Conservation (phyloP, 139 green algal species). For the Chlamydomonas sphaeroides region DNA sequence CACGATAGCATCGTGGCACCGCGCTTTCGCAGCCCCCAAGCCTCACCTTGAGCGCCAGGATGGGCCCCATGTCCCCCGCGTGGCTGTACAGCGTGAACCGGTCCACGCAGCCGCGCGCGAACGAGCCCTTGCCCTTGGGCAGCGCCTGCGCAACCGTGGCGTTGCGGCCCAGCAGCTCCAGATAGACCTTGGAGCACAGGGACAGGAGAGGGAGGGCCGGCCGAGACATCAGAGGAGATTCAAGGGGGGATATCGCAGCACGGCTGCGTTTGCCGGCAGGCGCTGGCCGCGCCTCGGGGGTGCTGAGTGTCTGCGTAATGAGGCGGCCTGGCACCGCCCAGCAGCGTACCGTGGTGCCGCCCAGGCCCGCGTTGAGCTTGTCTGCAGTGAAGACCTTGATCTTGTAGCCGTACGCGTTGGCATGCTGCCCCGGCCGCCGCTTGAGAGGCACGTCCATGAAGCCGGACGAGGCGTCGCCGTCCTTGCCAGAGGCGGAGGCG, state of each 20-base stretch:
- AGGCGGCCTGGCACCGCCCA: no score
- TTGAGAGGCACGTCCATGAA: slow-evolving; percentile 45
- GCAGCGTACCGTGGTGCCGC: slow-evolving; percentile 42
- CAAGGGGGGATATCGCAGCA: no score
- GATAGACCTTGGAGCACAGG: slow-evolving; percentile 35
- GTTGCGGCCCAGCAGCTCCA: slow-evolving; percentile 48
- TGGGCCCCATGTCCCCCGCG: slow-evolving; percentile 40
- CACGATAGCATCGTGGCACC: no score
- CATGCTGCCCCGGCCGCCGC: slow-evolving; percentile 1
- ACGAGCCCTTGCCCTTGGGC: slow-evolving; percentile 37
- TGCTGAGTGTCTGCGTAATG: no score
- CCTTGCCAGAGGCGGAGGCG: background rate
- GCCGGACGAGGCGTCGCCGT: background rate
- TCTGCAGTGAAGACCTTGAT: slow-evolving; percentile 53
- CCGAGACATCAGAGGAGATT: no score
- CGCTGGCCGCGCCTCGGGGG: no score
- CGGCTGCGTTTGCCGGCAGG: no score
- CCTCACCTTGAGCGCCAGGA: slow-evolving; percentile 53
- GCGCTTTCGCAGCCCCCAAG: no score
- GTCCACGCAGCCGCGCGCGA: slow-evolving; percentile 47
- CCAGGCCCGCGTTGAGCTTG: slow-evolving; percentile 42
- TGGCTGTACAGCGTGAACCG: slow-evolving; percentile 44
- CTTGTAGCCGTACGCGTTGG: slow-evolving; percentile 36
- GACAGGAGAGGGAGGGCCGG: no score
- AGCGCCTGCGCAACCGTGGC: slow-evolving; percentile 44